Evolutionary conservation across 805 yeast species (phyloP).

Genomic region (Blastobotrys peoriensis): DNA sequence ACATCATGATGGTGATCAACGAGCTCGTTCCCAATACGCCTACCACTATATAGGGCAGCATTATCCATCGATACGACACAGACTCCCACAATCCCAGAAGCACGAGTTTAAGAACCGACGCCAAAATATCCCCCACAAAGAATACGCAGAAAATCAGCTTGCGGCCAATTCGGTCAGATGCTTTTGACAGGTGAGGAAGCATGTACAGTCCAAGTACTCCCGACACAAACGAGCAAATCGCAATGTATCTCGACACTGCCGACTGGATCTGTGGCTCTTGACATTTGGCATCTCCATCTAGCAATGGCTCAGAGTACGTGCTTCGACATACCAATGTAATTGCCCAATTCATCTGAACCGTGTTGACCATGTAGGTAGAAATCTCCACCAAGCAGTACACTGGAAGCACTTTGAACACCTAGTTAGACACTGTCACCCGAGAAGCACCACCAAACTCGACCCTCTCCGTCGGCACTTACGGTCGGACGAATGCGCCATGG

Average conservation of each 20-base stretch:
- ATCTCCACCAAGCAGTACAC: conserved; percentile 4
- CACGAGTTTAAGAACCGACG: conserved; percentile 6
- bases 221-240: conserved; percentile 11
- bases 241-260: conserved; percentile 10
- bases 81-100: conserved; percentile 3
- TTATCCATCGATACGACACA: conserved; percentile 8
- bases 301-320: conserved; percentile 6
- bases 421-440: too few relatives aligned
- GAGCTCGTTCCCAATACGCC: conserved; percentile 11
- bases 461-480: neutral
- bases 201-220: conserved; percentile 14
- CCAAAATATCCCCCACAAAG: conserved; percentile 10
- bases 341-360: conserved; percentile 16
- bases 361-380: conserved; percentile 2
- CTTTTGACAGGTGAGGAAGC: conserved; percentile 11
- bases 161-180: conserved; percentile 15
- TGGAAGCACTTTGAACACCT: conserved; percentile 5
- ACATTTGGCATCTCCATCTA: conserved; percentile 10
- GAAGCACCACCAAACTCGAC: too few relatives aligned
- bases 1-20: conserved; percentile 12
- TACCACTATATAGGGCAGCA: conserved; percentile 7
- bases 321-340: conserved; percentile 13
- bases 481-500: conserved; percentile 5
- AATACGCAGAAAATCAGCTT: conserved; percentile 9
- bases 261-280: conserved; percentile 14